Evolutionary conservation across 768 basidiomycete genomes (phyloP).

Genomic region (Termitomyces sp.): DNA sequence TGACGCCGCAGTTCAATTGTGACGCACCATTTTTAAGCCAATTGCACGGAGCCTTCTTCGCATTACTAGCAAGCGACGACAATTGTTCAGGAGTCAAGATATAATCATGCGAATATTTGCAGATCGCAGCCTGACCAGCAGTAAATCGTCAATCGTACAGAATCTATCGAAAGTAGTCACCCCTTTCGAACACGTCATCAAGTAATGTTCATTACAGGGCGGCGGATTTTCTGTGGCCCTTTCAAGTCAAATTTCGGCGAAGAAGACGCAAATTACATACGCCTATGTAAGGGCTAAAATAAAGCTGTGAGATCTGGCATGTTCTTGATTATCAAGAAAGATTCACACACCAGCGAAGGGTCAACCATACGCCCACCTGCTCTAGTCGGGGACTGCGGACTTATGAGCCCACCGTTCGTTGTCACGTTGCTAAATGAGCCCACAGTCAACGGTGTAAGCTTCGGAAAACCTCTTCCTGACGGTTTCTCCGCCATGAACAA

Average conservation of each 20-base stretch:
- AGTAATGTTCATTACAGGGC: slow-evolving; percentile 81
- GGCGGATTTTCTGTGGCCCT: slow-evolving; percentile 62
- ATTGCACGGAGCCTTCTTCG: slow-evolving; percentile 84
- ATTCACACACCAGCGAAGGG: slow-evolving; percentile 50
- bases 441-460: slow-evolving; percentile 43
- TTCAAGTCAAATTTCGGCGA: slow-evolving; percentile 6
- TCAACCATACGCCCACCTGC: slow-evolving; percentile 47
- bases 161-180: slow-evolving; percentile 29
- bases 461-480: slow-evolving; percentile 27
- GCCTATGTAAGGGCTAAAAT: slow-evolving; percentile 69
- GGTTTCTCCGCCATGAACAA: slow-evolving; percentile 40
- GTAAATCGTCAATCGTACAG: not conserved
- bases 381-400: slow-evolving; percentile 57
- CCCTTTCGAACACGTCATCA: slow-evolving; percentile 81
- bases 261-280: slow-evolving; percentile 33
- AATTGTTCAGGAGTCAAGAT: slow-evolving; percentile 67
- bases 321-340: slow-evolving; percentile 1
- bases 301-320: slow-evolving; percentile 4
- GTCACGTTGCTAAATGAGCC: slow-evolving; percentile 37
- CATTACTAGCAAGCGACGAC: slow-evolving; percentile 63
- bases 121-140: slow-evolving; percentile 45
- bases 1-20: not conserved
- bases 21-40: slow-evolving; percentile 70
- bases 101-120: slow-evolving; percentile 86
- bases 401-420: slow-evolving; percentile 58